phyloP scores from a whole-genome alignment of 331 rosid genomes.

The Malus hybrid region DNA sequence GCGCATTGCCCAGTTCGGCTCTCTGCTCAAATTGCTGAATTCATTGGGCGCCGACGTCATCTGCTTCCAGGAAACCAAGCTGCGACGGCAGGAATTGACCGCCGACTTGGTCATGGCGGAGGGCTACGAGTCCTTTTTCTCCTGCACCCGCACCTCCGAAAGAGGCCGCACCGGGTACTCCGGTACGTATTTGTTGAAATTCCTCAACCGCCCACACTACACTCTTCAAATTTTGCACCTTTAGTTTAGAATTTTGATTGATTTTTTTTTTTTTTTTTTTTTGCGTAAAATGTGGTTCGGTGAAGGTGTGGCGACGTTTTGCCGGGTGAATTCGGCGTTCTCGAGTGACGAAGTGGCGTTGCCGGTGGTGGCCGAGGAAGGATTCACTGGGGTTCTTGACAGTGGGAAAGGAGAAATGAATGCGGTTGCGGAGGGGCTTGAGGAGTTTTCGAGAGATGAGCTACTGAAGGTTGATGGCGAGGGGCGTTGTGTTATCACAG shows the following conservation, averaged over 20 bases:
- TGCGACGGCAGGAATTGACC: conserved; percentile 63
- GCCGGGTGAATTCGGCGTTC: conserved; percentile 84
- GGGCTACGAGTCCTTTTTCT: conserved; percentile 87
- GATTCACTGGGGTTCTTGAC: conserved; percentile 63
- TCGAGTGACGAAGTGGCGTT: conserved; percentile 61
- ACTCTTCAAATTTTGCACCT: neutral
- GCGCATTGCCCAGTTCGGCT: conserved; percentile 81
- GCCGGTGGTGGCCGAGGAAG: conserved; percentile 80
- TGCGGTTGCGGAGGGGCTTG: conserved; percentile 34
- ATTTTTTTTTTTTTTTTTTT: neutral
- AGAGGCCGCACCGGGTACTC: conserved; percentile 83
- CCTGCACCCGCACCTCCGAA: conserved; percentile 68
- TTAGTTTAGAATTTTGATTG: neutral
- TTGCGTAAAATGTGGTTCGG: too few relatives aligned
- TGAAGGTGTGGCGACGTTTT: conserved; percentile 85
- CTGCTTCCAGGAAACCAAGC: conserved; percentile 88
- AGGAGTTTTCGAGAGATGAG: conserved; percentile 61
- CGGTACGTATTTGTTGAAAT: conserved; percentile 37
- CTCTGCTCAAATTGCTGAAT: conserved; percentile 69
- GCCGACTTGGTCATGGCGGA: conserved; percentile 71
- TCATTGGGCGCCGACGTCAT: conserved; percentile 83
- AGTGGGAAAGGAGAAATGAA: conserved; percentile 27
- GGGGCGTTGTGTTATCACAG: conserved; percentile 86
- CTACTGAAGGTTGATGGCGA: conserved; percentile 69
- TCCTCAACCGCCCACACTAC: conserved; percentile 3